A percentile compares a stretch with the other conserved stretches of the same genome.
Evolutionary conservation across 345 rosid species (phyloP).

Genomic region (Populus alba): DNA sequence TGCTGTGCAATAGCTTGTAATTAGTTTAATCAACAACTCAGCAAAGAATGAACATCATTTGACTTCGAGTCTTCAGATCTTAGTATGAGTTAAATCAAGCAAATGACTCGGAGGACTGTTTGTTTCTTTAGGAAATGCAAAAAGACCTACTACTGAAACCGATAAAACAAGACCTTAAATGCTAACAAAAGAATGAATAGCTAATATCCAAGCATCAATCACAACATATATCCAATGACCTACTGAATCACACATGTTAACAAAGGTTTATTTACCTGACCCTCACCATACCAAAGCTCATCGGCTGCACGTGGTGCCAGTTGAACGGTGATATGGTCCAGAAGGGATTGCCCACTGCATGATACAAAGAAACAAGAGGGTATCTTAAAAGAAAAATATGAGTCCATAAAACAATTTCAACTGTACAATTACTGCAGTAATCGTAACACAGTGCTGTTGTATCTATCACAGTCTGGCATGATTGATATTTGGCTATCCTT

Average conservation of each 20-base stretch:
- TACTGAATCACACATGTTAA: neutral
- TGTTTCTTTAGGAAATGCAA: too few species aligned
- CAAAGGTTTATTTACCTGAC: constrained; percentile 49
- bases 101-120: too few species aligned
- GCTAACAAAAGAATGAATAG: too few species aligned
- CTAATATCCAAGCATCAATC: too few species aligned
- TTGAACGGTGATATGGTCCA: constrained; percentile 93
- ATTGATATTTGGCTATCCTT: neutral
- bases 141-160: too few species aligned
- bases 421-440: neutral
- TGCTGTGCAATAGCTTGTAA: too few species aligned
- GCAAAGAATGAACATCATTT: too few species aligned
- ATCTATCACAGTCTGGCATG: neutral
- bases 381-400: neutral
- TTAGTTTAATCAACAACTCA: too few species aligned
- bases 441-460: neutral
- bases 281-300: constrained; percentile 84
- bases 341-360: constrained; percentile 79
- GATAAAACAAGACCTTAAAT: too few species aligned
- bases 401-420: neutral
- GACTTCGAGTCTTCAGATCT: too few species aligned
- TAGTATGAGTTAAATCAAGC: too few species aligned
- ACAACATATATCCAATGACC: too few species aligned
- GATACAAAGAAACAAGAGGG: constrained; percentile 1
- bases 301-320: constrained; percentile 97